Percentiles rank a stretch among this genome's conserved stretches.
phyloP scores from a whole-genome alignment of 768 basidiomycete genomes.

The Mycena polygramma region DNA sequence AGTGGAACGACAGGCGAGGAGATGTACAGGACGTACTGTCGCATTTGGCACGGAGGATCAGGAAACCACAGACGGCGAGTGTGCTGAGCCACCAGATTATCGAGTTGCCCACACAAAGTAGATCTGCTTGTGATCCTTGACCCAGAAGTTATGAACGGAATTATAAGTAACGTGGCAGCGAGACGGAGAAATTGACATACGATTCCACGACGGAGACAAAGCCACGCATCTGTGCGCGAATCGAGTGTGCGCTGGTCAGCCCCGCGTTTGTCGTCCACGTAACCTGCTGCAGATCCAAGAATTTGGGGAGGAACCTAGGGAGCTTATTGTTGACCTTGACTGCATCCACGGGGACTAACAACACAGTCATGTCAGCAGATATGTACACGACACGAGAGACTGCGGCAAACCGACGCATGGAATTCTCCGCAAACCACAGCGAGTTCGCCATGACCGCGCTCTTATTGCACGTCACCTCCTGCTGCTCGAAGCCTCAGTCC shows the following conservation, averaged over 20 bases:
- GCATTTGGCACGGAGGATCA: slow-evolving; percentile 90
- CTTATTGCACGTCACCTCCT: slow-evolving; percentile 99
- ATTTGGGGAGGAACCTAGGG: slow-evolving; percentile 92
- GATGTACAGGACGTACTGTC: slow-evolving; percentile 72
- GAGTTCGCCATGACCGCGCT: slow-evolving; percentile 92
- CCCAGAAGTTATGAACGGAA: slow-evolving; percentile 90
- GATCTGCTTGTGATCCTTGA: slow-evolving; percentile 94
- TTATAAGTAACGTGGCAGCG: slow-evolving; percentile 15
- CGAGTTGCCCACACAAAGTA: slow-evolving; percentile 96
- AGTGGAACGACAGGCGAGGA: background rate
- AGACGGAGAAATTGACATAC: slow-evolving; percentile 61
- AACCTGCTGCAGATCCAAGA: slow-evolving; percentile 90
- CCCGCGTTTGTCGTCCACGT: slow-evolving; percentile 99
- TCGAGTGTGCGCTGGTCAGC: slow-evolving; percentile 92
- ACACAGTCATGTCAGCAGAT: slow-evolving; percentile 4
- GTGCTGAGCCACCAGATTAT: slow-evolving; percentile 93
- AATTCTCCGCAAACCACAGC: slow-evolving; percentile 94
- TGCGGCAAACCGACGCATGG: slow-evolving; percentile 58
- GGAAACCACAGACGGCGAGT: slow-evolving; percentile 77
- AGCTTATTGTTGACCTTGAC: slow-evolving; percentile 89
- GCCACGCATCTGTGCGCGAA: slow-evolving; percentile 94
- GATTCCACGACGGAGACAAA: slow-evolving; percentile 89
- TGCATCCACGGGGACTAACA: slow-evolving; percentile 76
- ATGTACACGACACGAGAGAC: background rate
- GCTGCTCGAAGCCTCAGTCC: slow-evolving; percentile 98